Conservation (phyloP, 805 yeast genomes). For the Wickerhamomyces kurtzmanii region DNA sequence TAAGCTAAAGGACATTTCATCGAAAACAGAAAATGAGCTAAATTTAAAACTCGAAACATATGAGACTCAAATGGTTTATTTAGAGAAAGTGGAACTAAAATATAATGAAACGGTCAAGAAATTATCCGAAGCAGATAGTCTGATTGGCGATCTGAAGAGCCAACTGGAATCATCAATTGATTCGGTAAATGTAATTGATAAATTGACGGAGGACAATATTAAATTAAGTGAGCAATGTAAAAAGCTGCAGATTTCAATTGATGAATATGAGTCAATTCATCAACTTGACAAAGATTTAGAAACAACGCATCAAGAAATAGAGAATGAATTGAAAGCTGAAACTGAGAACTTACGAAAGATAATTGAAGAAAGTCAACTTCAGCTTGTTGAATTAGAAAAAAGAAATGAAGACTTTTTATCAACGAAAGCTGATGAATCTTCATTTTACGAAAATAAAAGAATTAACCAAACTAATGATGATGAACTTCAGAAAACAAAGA, state of each 20-base stretch:
- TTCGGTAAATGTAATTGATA: slow-evolving; percentile 22
- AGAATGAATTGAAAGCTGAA: slow-evolving; percentile 30
- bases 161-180: slow-evolving; percentile 18
- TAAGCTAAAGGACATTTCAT: slow-evolving; percentile 20
- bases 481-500: too few relatives aligned
- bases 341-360: slow-evolving; percentile 18
- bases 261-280: slow-evolving; percentile 39
- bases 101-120: slow-evolving; percentile 4
- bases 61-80: slow-evolving; percentile 1
- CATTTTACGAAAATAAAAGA: too few relatives aligned
- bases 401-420: too few relatives aligned
- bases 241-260: slow-evolving; percentile 24
- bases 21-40: slow-evolving; percentile 17
- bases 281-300: slow-evolving; percentile 40
- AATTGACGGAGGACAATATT: slow-evolving; percentile 24
- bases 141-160: slow-evolving; percentile 16
- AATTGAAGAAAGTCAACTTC: slow-evolving; percentile 9
- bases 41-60: slow-evolving; percentile 13
- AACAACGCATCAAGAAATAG: slow-evolving; percentile 29
- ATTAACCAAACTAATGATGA: too few relatives aligned
- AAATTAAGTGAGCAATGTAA: slow-evolving; percentile 23
- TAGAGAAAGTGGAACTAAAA: slow-evolving; percentile 2
- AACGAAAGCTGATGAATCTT: too few relatives aligned
- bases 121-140: slow-evolving; percentile 6
- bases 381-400: too few relatives aligned